Evolutionary conservation across 805 yeast species (phyloP).

Genomic region (Yarrowia porcina): DNA sequence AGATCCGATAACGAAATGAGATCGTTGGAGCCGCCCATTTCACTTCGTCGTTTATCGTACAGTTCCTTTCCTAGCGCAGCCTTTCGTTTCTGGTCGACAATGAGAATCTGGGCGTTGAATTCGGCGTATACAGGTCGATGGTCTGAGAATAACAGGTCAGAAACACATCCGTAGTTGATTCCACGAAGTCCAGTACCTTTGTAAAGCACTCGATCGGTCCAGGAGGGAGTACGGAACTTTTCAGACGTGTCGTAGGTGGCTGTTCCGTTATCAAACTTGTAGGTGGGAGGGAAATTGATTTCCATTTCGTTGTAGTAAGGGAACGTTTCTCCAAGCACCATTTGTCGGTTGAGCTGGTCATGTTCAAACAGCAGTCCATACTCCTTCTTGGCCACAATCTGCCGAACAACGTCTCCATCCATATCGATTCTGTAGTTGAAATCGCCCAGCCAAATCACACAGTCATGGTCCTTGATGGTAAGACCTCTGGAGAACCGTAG

Average conservation of each 20-base stretch:
- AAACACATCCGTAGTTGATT: constrained; percentile 59
- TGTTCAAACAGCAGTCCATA: constrained; percentile 52
- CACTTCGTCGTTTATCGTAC: constrained; percentile 53
- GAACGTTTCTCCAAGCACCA: constrained; percentile 68
- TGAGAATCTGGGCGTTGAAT: constrained; percentile 60
- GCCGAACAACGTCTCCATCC: constrained; percentile 70
- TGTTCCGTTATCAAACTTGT: constrained; percentile 88
- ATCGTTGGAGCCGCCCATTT: constrained; percentile 39
- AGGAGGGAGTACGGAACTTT: constrained; percentile 89
- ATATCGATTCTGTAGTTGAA: constrained; percentile 76
- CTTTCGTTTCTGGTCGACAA: constrained; percentile 64
- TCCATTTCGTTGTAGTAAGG: constrained; percentile 72
- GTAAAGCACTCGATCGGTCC: constrained; percentile 89
- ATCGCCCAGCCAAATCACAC: constrained; percentile 92
- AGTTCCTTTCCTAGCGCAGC: constrained; percentile 54
- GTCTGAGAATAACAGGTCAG: constrained; percentile 68
- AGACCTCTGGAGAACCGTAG: constrained; percentile 75
- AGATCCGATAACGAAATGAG: constrained; percentile 34
- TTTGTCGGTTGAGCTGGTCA: constrained; percentile 79
- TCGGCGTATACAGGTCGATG: constrained; percentile 91
- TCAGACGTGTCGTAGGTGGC: constrained; percentile 82
- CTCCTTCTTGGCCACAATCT: constrained; percentile 47
- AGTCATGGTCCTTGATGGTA: constrained; percentile 76
- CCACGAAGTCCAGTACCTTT: constrained; percentile 59
- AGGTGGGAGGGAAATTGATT: constrained; percentile 83